phyloP scores from a whole-genome alignment of 2,329 filamentous ascomycete genomes.

The Clonostachys solani region DNA sequence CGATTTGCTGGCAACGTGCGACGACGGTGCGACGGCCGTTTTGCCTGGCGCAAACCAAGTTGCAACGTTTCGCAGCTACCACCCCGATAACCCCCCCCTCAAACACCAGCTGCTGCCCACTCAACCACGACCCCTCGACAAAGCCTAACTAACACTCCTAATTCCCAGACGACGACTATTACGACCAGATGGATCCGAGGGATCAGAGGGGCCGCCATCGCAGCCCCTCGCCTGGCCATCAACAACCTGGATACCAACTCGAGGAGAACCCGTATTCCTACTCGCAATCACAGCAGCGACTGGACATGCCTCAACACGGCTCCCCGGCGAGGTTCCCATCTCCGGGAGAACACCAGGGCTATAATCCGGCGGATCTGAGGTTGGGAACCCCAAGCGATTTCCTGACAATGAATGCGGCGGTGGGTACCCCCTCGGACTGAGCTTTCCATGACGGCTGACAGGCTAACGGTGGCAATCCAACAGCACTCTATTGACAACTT shows the following conservation, averaged over 20 bases:
- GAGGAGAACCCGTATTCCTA: slow-evolving; percentile 69
- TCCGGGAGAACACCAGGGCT: slow-evolving; percentile 3
- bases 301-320: slow-evolving; percentile 18
- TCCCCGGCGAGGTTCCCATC: slow-evolving; percentile 4
- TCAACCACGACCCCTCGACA: too few species aligned
- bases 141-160: too few species aligned
- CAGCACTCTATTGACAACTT: slow-evolving; percentile 51
- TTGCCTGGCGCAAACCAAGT: too few species aligned
- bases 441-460: neutral
- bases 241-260: slow-evolving; percentile 74
- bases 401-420: slow-evolving; percentile 79
- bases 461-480: neutral
- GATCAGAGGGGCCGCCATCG: slow-evolving; percentile 39
- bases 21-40: too few species aligned
- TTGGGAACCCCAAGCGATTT: slow-evolving; percentile 65
- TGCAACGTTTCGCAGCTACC: too few species aligned
- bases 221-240: slow-evolving; percentile 68
- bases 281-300: slow-evolving; percentile 8
- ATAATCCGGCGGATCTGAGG: slow-evolving; percentile 17
- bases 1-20: too few species aligned
- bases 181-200: too few species aligned
- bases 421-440: slow-evolving; percentile 37
- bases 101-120: too few species aligned
- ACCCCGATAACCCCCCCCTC: too few species aligned
- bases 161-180: too few species aligned